Evolutionary conservation across 345 rosid species (phyloP), one percentile per base, ranked within the genome.

Genomic region (Eutrema heterophyllum): DNA sequence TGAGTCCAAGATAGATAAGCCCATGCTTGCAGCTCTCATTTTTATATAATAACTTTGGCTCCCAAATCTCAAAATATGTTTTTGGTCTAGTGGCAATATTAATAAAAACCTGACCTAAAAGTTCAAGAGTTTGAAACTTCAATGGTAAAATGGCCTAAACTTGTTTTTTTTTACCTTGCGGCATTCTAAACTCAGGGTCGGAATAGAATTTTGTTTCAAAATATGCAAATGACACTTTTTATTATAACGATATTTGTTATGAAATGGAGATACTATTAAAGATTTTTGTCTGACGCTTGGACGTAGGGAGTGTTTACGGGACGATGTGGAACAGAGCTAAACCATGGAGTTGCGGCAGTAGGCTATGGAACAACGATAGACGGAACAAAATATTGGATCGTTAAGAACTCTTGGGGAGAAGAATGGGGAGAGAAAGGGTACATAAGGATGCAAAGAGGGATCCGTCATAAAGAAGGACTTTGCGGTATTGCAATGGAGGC

Each of bases 391-490:
- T 90, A 86, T 50, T 90, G 97, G 97, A 85, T 81, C 0, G 92
- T 88, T 43, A 86, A 81, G 67, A 88, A 88, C 68, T 90, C 97
- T 0, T 90, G 96, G 93, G 96, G 96, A 54, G 26, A 79, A 2
- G 87, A 80, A 75, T 89, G 96, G 96, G 96, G 96, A 41, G 91
- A 89, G 83, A 83, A 85, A 49, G 91, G 91, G 6, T 88, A 83
- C 76, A 76, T 85, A 61, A 86, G 89, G 68, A 83, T 86, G 86
- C 73, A 84, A 71, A 81, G 89, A 2, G 87, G 88, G 14, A 64
- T 88, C 27, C 30, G 46, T 8, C 41, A 73, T 15, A 74, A 77
- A 64, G 72, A 79, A 64, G 89, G 96, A 27, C 80, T 83, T 0
- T 86, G 93, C 60, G 93, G 96, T 12, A 86, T 88, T 44, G 88